Percentiles rank a stretch among this genome's conserved stretches.
These are phyloP conservation scores for Posidonia oceanica DNA, from an alignment of 116 monocot genomes.

Conservation along the genomic window DNA sequence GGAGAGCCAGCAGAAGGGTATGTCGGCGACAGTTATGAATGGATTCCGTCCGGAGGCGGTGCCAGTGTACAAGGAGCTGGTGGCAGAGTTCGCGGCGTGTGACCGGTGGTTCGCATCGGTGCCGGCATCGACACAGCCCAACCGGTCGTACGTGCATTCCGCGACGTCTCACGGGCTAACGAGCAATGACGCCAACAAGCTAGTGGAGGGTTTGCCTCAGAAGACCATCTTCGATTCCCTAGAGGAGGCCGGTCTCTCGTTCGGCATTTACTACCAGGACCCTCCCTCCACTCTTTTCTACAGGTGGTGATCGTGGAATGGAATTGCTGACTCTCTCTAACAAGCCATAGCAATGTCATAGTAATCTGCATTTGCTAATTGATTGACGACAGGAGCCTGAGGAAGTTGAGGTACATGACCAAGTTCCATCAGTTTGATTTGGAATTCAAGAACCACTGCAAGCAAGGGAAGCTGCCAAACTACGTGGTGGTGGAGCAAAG, in stretches of 20 bases:
- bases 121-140: constrained; percentile 90
- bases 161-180: constrained; percentile 78
- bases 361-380: too few species aligned
- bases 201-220: constrained; percentile 67
- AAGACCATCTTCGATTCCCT: constrained; percentile 89
- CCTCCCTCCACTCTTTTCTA: constrained; percentile 86
- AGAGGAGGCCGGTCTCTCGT: constrained; percentile 53
- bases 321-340: too few species aligned
- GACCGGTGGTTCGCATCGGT: constrained; percentile 93
- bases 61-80: constrained; percentile 72
- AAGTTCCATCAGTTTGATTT: constrained; percentile 75
- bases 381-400: constrained; percentile 39
- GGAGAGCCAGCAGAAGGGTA: constrained; percentile 52
- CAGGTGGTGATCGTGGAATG: constrained; percentile 22
- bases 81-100: constrained; percentile 73
- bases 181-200: constrained; percentile 54
- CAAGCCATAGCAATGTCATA: too few species aligned
- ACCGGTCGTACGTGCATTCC: constrained; percentile 81
- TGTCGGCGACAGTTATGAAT: constrained; percentile 62
- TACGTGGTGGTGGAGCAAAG: constrained; percentile 92
- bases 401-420: constrained; percentile 49
- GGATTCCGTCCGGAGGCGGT: constrained; percentile 67
- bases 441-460: constrained; percentile 67
- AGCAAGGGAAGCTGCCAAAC: constrained; percentile 86
- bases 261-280: constrained; percentile 88